Percentiles rank a stretch among this genome's conserved stretches.
Evolutionary conservation across 305 asterid species (phyloP).

Genomic region (Fraxinus floribunda): DNA sequence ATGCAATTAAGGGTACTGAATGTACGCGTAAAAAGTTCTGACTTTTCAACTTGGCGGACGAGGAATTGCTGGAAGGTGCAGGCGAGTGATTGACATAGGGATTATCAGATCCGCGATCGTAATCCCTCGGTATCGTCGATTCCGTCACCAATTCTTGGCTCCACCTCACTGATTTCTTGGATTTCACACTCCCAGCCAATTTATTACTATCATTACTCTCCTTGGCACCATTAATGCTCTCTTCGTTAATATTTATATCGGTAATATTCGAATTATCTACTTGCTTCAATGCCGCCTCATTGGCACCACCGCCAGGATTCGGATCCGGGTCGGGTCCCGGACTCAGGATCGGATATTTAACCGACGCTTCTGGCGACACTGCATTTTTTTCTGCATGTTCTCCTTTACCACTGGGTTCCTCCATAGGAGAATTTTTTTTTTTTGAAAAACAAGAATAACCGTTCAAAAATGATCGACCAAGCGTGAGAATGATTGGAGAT

Average conservation of each 20-base stretch:
- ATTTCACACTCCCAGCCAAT: slow-evolving; percentile 38
- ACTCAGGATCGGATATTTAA: slow-evolving; percentile 31
- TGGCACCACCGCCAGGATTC: slow-evolving; percentile 28
- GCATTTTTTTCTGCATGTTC: slow-evolving; percentile 39
- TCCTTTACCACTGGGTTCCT: slow-evolving; percentile 39
- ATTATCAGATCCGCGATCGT: slow-evolving; percentile 50
- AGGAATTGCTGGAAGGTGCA: slow-evolving; percentile 28
- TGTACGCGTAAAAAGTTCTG: neutral
- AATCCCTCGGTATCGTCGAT: slow-evolving; percentile 46
- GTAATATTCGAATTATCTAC: slow-evolving; percentile 19
- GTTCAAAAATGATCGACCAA: slow-evolving; percentile 27
- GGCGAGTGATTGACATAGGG: slow-evolving; percentile 63
- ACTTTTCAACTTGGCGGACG: slow-evolving; percentile 7
- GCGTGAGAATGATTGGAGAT: slow-evolving; percentile 31
- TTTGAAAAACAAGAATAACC: neutral
- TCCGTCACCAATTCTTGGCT: slow-evolving; percentile 70
- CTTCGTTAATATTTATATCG: slow-evolving; percentile 23
- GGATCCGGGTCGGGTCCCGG: slow-evolving; percentile 24
- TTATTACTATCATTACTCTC: slow-evolving; percentile 25
- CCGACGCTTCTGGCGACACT: slow-evolving; percentile 35
- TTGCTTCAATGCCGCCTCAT: slow-evolving; percentile 20
- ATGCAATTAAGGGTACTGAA: neutral
- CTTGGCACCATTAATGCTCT: slow-evolving; percentile 24
- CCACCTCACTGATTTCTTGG: slow-evolving; percentile 77
- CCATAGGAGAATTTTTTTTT: slow-evolving; percentile 32